These are phyloP conservation scores for Xylariales sp. DNA, from an alignment of 2,329 filamentous ascomycete species.

Conservation along the genomic window DNA sequence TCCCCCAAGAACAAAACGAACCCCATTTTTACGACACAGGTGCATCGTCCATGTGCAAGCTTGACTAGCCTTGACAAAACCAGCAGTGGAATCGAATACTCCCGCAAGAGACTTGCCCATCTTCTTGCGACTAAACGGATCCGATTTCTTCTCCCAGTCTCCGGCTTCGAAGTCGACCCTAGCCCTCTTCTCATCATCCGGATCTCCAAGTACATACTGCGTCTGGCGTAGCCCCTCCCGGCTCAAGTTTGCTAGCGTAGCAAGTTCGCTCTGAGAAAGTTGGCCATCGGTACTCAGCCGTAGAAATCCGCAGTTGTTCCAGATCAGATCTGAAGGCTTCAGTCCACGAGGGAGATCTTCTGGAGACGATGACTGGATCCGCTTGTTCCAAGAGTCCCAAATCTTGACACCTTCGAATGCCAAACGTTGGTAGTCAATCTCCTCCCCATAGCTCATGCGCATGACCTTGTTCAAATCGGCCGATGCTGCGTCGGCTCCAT, in stretches of 20 bases:
- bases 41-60: slow-evolving; percentile 41
- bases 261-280: too few species aligned
- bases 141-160: too few species aligned
- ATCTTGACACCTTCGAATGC: slow-evolving; percentile 34
- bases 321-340: too few species aligned
- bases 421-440: slow-evolving; percentile 42
- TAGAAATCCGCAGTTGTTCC: too few species aligned
- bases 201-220: too few species aligned
- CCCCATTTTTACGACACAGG: slow-evolving; percentile 35
- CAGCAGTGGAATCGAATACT: slow-evolving; percentile 41
- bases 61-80: slow-evolving; percentile 40
- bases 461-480: slow-evolving; percentile 41
- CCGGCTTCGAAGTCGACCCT: too few species aligned
- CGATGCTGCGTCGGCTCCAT: slow-evolving; percentile 30
- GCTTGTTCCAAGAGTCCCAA: slow-evolving; percentile 42
- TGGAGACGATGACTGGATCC: too few species aligned
- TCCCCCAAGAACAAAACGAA: slow-evolving; percentile 34
- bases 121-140: slow-evolving; percentile 29
- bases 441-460: slow-evolving; percentile 34
- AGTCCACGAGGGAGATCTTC: too few species aligned
- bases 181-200: too few species aligned
- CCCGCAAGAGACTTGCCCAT: slow-evolving; percentile 27
- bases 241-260: too few species aligned
- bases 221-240: too few species aligned
- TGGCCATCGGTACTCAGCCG: too few species aligned